Base-by-base conservation (phyloP, 345 rosid species). In the Turnera subulata region DNA sequence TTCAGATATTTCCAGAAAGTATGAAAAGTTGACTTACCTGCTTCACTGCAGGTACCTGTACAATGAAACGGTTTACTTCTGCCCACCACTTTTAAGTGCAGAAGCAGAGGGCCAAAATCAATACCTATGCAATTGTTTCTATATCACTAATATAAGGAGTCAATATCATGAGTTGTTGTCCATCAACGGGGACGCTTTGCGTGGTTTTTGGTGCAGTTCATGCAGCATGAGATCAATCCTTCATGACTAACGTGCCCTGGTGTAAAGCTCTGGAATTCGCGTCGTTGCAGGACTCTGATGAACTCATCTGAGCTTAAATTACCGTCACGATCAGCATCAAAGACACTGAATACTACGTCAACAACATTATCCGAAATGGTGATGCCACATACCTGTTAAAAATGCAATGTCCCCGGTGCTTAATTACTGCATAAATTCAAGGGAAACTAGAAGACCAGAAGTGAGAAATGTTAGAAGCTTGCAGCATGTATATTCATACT, bases 281-380 rank as follows among this genome's bases (percentile, higher is more conserved):
- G 21, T 56, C 55, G 38, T 38, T 68, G 63, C 24, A 69, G 43
- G 24, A 56, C 73, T 25, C 63, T 50, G 42, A 69, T 46, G 25
- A 69, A 62, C 59, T 69, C 63, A 37, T 69, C 61, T 10, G 67
- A 69, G 53, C 73, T 69, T 37, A 62, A 62, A 33, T 13, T 62
- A 2, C 73, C 73, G 5, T 62, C 67, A 1, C 68, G 63, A 62
- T 69, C 39, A 1, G 58, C 67, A 46, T 69, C 63, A 14, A 69
- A 69, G 32, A 62, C 64, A 45, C 56, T 63, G 63, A 69, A 69
- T 56, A 56, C 51, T 32, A 56, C 45, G 59, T 62, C 63, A 23
- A 62, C 63, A 52, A 69, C 20, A 35, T 69, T 46, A 52, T 69
- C 52, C 7, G 73, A 62, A 6, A 69, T 69, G 48, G 73, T 51